Evolutionary conservation across 2,329 filamentous ascomycete species (phyloP).

Genomic region (Talaromyces sp.): DNA sequence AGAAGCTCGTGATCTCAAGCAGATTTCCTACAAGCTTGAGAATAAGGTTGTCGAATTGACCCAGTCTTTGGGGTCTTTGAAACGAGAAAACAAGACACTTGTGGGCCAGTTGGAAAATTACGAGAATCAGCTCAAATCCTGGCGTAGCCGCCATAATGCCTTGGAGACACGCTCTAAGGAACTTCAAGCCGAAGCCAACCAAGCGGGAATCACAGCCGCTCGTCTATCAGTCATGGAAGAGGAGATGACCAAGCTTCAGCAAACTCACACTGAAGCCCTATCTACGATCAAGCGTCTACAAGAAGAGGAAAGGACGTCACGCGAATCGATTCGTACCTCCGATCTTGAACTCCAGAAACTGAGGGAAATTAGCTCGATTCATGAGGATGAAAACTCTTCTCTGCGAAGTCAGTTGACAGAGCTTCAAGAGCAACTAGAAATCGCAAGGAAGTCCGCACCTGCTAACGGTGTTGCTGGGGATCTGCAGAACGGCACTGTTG

Average conservation of each 20-base stretch:
- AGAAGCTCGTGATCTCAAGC: conserved; percentile 95
- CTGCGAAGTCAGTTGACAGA: conserved; percentile 84
- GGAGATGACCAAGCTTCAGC: conserved; percentile 88
- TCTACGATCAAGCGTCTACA: conserved; percentile 89
- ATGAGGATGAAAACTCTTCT: conserved; percentile 78
- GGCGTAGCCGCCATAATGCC: conserved; percentile 86
- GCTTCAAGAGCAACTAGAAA: conserved; percentile 85
- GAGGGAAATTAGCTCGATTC: conserved; percentile 66
- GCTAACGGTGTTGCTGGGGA: conserved; percentile 60
- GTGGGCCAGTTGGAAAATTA: conserved; percentile 89
- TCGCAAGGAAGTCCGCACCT: conserved; percentile 72
- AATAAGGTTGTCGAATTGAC: conserved; percentile 99
- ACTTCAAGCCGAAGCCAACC: conserved; percentile 92
- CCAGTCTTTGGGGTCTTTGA: conserved; percentile 85
- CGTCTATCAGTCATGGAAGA: conserved; percentile 87
- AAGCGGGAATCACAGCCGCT: conserved; percentile 91
- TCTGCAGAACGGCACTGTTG: conserved; percentile 56
- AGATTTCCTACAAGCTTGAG: conserved; percentile 98
- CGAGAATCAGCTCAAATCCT: conserved; percentile 91
- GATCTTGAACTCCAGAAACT: conserved; percentile 76
- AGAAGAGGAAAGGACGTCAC: conserved; percentile 82
- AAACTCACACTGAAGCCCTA: conserved; percentile 83
- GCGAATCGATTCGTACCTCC: conserved; percentile 73
- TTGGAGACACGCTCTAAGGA: conserved; percentile 89
- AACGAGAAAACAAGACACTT: conserved; percentile 88